Evolutionary conservation across 139 green algal species (phyloP).

Genomic region (Gonium pectorale): DNA sequence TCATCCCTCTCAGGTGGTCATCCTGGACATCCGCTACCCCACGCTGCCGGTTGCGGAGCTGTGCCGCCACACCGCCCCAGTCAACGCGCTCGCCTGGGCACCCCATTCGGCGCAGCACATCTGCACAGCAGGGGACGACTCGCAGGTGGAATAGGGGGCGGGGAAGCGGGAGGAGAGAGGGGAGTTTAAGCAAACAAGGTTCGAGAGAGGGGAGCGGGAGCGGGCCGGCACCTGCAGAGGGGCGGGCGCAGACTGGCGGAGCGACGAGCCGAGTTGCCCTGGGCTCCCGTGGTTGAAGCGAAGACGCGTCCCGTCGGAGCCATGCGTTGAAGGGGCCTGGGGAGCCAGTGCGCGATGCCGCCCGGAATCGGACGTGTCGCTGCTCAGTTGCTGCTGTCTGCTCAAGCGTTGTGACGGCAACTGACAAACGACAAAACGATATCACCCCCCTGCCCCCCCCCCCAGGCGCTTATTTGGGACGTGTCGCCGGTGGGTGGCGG

Average conservation of each 20-base stretch:
- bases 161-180: too few relatives aligned
- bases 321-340: not conserved
- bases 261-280: too few relatives aligned
- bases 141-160: conserved; percentile 19
- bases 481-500: conserved; percentile 70
- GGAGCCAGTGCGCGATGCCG: too few relatives aligned
- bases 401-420: too few relatives aligned
- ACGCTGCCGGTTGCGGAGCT: conserved; percentile 94
- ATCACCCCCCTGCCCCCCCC: not conserved
- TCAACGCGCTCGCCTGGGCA: conserved; percentile 95
- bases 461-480: conserved; percentile 96
- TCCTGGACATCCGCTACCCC: conserved; percentile 95
- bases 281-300: not conserved
- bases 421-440: too few relatives aligned
- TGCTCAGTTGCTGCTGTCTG: too few relatives aligned
- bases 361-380: too few relatives aligned
- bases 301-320: not conserved
- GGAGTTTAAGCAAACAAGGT: too few relatives aligned
- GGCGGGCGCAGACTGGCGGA: too few relatives aligned
- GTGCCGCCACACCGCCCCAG: conserved; percentile 78
- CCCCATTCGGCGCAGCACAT: conserved; percentile 94
- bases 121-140: conserved; percentile 83
- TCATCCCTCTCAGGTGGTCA: conserved; percentile 66
- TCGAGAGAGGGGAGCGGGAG: too few relatives aligned
- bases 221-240: too few relatives aligned